Percentiles rank a stretch among this genome's conserved stretches.
These are phyloP conservation scores for Vigna hirtella DNA, from an alignment of 306 rosid genomes.

Conservation along the genomic window DNA sequence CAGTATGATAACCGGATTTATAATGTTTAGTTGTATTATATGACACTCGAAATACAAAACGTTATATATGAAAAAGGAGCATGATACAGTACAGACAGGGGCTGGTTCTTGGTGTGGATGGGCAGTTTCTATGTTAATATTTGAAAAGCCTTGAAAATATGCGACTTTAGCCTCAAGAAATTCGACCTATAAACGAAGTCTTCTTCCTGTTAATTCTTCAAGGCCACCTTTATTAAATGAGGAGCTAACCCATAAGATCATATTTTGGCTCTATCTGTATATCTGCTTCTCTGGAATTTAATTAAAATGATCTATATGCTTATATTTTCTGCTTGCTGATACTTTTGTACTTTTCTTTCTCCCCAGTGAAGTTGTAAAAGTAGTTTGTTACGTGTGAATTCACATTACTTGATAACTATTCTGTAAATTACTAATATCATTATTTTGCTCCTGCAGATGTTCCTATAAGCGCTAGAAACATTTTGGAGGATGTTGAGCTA, in stretches of 20 bases:
- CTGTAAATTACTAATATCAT: neutral
- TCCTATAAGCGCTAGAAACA: conserved; percentile 85
- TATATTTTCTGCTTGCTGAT: conserved; percentile 18
- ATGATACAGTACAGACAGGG: neutral
- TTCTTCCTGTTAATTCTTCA: too few species aligned
- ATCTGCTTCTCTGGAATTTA: conserved; percentile 18
- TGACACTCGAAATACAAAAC: neutral
- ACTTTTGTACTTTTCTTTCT: conserved; percentile 15
- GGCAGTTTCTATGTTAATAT: too few species aligned
- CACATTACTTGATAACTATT: neutral
- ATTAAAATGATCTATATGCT: neutral
- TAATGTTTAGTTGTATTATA: neutral
- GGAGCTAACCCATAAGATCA: neutral
- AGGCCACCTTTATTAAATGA: too few species aligned
- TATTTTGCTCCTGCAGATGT: conserved; percentile 65
- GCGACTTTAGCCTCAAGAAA: too few species aligned
- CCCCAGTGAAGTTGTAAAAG: neutral
- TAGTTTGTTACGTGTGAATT: conserved; percentile 9
- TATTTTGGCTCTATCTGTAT: neutral
- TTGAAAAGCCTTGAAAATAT: too few species aligned
- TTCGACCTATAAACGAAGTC: too few species aligned
- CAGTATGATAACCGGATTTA: neutral
- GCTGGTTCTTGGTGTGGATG: too few species aligned
- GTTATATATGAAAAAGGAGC: neutral
- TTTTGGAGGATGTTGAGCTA: conserved; percentile 83